Percentiles rank a stretch among this genome's conserved stretches.
Conservation (phyloP, 768 basidiomycete genomes). For the Lactarius tabidus region DNA sequence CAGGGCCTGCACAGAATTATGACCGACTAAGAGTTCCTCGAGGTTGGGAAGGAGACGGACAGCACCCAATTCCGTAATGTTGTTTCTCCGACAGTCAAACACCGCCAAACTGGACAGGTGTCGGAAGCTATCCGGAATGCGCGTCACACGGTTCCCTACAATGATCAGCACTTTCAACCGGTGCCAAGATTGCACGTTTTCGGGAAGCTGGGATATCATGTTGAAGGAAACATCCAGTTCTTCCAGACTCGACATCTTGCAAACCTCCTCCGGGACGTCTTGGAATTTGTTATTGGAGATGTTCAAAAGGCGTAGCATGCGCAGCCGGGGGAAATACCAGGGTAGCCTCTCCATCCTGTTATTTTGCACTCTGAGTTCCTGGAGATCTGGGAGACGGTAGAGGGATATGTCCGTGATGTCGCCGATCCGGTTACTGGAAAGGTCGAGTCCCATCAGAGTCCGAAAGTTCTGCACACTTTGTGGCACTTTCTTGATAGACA, state of each 20-base stretch:
- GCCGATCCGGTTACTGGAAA: constrained; percentile 87
- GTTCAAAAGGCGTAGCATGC: constrained; percentile 71
- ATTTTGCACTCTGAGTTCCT: constrained; percentile 74
- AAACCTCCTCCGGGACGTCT: constrained; percentile 67
- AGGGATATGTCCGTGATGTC: constrained; percentile 86
- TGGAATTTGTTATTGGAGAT: constrained; percentile 96
- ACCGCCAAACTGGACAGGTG: constrained; percentile 56
- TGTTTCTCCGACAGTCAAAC: constrained; percentile 85
- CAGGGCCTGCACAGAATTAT: constrained; percentile 78
- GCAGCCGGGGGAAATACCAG: constrained; percentile 75
- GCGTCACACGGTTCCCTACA: constrained; percentile 79
- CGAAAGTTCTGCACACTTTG: constrained; percentile 71
- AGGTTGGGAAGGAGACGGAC: constrained; percentile 69
- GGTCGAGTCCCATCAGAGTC: constrained; percentile 74
- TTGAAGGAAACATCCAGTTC: constrained; percentile 97
- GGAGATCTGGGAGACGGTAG: constrained; percentile 68
- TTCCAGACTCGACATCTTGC: constrained; percentile 62
- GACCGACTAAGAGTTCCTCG: constrained; percentile 65
- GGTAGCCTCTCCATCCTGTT: constrained; percentile 88
- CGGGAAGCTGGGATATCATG: constrained; percentile 74
- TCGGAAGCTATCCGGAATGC: constrained; percentile 59
- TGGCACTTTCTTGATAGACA: constrained; percentile 94
- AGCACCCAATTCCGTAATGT: constrained; percentile 67
- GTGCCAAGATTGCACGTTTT: constrained; percentile 66
- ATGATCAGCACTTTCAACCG: constrained; percentile 70